Conservation (phyloP, 768 basidiomycete genomes). For the Tricholoma sp. region DNA sequence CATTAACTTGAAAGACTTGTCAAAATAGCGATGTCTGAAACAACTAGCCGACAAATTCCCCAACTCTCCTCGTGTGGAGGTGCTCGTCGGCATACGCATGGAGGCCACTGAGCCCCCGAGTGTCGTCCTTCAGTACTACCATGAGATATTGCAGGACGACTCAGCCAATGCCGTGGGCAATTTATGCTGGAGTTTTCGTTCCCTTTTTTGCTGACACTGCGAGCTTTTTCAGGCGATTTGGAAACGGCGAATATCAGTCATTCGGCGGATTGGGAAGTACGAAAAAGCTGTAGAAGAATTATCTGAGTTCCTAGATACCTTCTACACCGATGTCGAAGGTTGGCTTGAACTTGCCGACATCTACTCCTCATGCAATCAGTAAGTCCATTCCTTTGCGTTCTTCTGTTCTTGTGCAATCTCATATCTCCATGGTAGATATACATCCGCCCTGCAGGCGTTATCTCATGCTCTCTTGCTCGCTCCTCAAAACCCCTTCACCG, state of each 20-base stretch:
- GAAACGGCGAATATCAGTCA: constrained; percentile 78
- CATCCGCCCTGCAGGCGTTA: constrained; percentile 64
- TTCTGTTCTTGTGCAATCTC: neutral
- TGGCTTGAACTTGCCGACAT: constrained; percentile 86
- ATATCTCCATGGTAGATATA: constrained; percentile 47
- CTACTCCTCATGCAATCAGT: constrained; percentile 74
- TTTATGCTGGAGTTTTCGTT: neutral
- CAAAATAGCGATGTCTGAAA: constrained; percentile 52
- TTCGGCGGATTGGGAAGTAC: constrained; percentile 54
- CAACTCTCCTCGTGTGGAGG: constrained; percentile 72
- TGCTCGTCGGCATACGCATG: constrained; percentile 72
- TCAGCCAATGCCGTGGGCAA: constrained; percentile 63
- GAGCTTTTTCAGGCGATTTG: constrained; percentile 49
- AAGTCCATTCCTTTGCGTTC: constrained; percentile 21
- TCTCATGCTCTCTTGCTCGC: constrained; percentile 78
- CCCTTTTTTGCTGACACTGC: neutral
- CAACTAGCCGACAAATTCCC: constrained; percentile 65
- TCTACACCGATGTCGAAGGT: constrained; percentile 83
- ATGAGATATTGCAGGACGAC: constrained; percentile 58
- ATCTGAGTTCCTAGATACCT: constrained; percentile 71
- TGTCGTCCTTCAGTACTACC: constrained; percentile 57
- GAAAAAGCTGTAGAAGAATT: constrained; percentile 71
- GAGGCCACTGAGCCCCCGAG: constrained; percentile 61
- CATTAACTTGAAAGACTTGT: constrained; percentile 18
- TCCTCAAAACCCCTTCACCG: constrained; percentile 82